Evolutionary conservation across 768 basidiomycete genomes (phyloP).

Genomic region (Aureoboletus auriporus): DNA sequence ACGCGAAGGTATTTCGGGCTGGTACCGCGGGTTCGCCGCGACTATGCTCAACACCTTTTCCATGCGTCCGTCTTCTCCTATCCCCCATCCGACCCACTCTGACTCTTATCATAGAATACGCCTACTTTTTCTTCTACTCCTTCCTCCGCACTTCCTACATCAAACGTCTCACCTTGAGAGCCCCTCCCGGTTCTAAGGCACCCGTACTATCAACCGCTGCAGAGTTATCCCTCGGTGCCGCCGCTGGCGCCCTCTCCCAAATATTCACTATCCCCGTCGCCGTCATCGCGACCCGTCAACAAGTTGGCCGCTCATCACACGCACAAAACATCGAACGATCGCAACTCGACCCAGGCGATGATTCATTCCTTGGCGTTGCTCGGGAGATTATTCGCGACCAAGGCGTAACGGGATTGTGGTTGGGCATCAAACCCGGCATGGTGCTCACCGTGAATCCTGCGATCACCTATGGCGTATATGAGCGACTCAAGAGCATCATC

Average conservation of each 20-base stretch:
- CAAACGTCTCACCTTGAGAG: slow-evolving; percentile 57
- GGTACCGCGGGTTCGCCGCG: slow-evolving; percentile 90
- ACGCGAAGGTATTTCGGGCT: slow-evolving; percentile 77
- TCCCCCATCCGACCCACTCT: background rate
- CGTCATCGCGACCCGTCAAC: slow-evolving; percentile 96
- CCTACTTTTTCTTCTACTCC: slow-evolving; percentile 99
- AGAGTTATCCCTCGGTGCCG: slow-evolving; percentile 85
- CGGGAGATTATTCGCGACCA: slow-evolving; percentile 87
- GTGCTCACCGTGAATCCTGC: slow-evolving; percentile 98
- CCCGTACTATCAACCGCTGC: slow-evolving; percentile 67
- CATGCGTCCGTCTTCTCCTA: slow-evolving; percentile 55
- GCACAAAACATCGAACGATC: background rate
- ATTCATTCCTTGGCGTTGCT: slow-evolving; percentile 77
- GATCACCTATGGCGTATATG: slow-evolving; percentile 94
- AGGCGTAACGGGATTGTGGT: slow-evolving; percentile 85
- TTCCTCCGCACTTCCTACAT: slow-evolving; percentile 82
- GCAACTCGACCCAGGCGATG: slow-evolving; percentile 34
- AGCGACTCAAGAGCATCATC: slow-evolving; percentile 78
- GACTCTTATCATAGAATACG: slow-evolving; percentile 67
- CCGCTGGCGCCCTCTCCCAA: slow-evolving; percentile 92
- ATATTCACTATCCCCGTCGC: slow-evolving; percentile 98
- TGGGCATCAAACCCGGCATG: slow-evolving; percentile 86
- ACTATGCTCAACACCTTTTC: slow-evolving; percentile 99
- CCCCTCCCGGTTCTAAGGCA: slow-evolving; percentile 56
- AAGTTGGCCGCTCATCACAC: slow-evolving; percentile 56